Conservation (phyloP, 2,329 filamentous ascomycete genomes). For the Scedosporium minutisporum region DNA sequence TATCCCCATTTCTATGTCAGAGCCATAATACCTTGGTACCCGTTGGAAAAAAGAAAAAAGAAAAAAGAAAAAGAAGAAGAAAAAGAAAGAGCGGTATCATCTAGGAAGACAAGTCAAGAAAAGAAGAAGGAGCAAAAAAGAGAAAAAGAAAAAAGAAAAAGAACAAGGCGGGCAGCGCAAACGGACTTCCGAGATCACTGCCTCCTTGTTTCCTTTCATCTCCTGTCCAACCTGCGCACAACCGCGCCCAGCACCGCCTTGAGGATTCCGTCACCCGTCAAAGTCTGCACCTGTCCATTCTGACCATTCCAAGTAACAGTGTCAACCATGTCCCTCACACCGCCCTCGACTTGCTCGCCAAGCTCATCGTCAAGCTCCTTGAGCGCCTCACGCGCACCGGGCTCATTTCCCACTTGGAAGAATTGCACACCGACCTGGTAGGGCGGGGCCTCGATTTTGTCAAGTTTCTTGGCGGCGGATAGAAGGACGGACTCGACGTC, state of each 20-base stretch:
- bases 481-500: slow-evolving; percentile 66
- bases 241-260: slow-evolving; percentile 78
- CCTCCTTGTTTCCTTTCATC: slow-evolving; percentile 7
- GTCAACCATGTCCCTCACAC: slow-evolving; percentile 81
- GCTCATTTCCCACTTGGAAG: slow-evolving; percentile 80
- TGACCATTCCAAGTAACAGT: slow-evolving; percentile 64
- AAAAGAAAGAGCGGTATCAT: background rate
- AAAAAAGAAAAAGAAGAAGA: background rate
- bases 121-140: background rate
- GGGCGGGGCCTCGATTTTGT: slow-evolving; percentile 57
- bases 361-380: slow-evolving; percentile 68
- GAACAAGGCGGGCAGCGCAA: background rate
- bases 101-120: background rate
- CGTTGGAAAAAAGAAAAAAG: background rate
- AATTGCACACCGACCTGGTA: slow-evolving; percentile 92
- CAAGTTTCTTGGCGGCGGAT: slow-evolving; percentile 57
- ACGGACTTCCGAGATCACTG: background rate
- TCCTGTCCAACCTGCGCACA: slow-evolving; percentile 34
- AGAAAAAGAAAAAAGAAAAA: background rate
- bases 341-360: slow-evolving; percentile 38
- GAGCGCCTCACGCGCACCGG: slow-evolving; percentile 53
- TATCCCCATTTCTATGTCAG: background rate
- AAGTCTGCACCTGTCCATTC: slow-evolving; percentile 25
- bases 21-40: too few relatives aligned
- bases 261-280: slow-evolving; percentile 64